phyloP scores from a whole-genome alignment of 805 yeast species.

The Lipomyces sp. region DNA sequence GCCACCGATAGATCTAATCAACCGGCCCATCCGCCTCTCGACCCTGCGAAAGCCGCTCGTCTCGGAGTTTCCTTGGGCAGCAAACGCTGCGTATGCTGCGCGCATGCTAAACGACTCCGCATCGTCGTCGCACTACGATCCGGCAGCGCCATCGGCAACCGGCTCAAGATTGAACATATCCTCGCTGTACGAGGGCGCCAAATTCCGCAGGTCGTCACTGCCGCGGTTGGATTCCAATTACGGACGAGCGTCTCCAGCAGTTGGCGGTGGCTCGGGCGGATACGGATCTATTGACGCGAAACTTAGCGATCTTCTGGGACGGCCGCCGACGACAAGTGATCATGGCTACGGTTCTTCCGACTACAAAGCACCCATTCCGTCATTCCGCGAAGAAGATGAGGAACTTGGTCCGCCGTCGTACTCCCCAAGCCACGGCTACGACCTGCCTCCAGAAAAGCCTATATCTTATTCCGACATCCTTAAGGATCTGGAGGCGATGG shows the following conservation, averaged over 20 bases:
- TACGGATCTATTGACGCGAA: conserved; percentile 22
- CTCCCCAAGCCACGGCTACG: background rate
- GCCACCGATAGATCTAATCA: conserved; percentile 18
- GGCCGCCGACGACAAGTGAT: background rate
- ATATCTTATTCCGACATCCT: background rate
- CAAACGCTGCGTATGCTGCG: conserved; percentile 18
- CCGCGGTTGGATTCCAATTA: conserved; percentile 22
- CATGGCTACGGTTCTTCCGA: background rate
- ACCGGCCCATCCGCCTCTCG: conserved; percentile 14
- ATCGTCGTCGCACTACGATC: background rate
- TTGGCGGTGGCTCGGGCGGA: background rate
- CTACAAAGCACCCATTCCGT: background rate
- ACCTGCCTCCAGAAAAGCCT: background rate
- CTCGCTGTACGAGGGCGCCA: conserved; percentile 23
- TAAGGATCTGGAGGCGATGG: background rate
- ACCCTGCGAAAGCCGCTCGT: conserved; percentile 17
- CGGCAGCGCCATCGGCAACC: background rate
- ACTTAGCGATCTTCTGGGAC: conserved; percentile 18
- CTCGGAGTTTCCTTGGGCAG: conserved; percentile 25
- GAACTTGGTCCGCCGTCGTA: background rate
- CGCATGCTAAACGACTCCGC: conserved; percentile 2
- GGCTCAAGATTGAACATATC: background rate
- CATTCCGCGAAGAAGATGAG: background rate
- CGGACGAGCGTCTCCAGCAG: conserved; percentile 1
- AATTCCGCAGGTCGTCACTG: conserved; percentile 16